Conservation (phyloP, 2,329 filamentous ascomycete species). For the Penicillium sp. region DNA sequence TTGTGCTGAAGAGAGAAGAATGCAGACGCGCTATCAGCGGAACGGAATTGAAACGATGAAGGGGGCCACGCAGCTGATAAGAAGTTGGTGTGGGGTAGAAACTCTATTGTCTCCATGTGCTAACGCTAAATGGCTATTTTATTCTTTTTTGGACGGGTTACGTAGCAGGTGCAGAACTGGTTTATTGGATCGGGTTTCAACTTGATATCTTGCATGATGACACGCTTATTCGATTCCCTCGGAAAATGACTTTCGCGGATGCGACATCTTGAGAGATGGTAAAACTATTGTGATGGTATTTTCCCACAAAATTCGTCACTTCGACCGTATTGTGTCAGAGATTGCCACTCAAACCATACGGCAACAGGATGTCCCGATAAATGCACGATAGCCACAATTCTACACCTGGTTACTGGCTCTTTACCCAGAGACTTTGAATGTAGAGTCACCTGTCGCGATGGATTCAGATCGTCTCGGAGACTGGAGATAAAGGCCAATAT, state of each 20-base stretch:
- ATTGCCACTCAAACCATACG: slow-evolving; percentile 24
- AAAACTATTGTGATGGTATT: neutral
- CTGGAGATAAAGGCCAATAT: too few relatives aligned
- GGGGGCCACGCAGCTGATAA: slow-evolving; percentile 9
- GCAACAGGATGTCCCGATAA: slow-evolving; percentile 43
- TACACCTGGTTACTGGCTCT: too few relatives aligned
- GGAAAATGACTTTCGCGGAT: too few relatives aligned
- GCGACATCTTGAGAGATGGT: too few relatives aligned
- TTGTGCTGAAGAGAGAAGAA: neutral
- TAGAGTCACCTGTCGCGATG: too few relatives aligned
- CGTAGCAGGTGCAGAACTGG: neutral
- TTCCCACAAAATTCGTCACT: neutral
- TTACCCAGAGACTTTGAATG: too few relatives aligned
- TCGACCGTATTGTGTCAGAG: neutral
- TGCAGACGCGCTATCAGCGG: neutral
- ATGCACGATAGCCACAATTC: slow-evolving; percentile 16
- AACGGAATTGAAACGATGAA: slow-evolving; percentile 1
- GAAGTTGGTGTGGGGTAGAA: slow-evolving; percentile 15
- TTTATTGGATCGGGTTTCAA: neutral
- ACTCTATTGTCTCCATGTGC: slow-evolving; percentile 9
- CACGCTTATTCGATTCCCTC: too few relatives aligned
- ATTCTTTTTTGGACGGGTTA: neutral
- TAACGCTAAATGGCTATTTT: neutral
- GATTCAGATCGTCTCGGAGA: too few relatives aligned
- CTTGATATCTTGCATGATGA: neutral